A percentile compares a stretch with the other conserved stretches of the same genome.
phyloP scores from a whole-genome alignment of 1,284 basidiomycete species.

The Coriolopsis trogii region DNA sequence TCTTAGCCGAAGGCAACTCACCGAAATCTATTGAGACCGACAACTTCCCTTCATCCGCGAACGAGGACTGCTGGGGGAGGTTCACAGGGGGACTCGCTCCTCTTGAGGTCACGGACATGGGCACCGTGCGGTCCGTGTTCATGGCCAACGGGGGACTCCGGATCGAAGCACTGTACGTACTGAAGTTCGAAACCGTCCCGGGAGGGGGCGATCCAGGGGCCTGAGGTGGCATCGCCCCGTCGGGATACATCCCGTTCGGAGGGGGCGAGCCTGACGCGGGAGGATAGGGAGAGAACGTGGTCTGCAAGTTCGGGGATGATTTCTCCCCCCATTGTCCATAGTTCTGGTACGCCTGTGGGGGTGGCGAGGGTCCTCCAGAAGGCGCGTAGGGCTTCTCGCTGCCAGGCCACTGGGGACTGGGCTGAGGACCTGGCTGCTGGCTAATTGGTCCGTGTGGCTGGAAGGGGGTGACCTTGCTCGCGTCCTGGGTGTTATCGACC shows the following conservation, averaged over 20 bases:
- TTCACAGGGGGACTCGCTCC: slow-evolving; percentile 21
- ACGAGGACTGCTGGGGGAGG: slow-evolving; percentile 23
- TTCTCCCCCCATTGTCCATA: slow-evolving; percentile 34
- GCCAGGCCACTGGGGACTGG: slow-evolving; percentile 25
- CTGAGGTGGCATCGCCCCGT: slow-evolving; percentile 18
- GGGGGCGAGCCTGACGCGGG: slow-evolving; percentile 32
- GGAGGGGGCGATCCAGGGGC: slow-evolving; percentile 13
- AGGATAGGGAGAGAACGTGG: slow-evolving; percentile 20
- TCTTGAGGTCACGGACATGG: slow-evolving; percentile 25
- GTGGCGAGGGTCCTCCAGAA: slow-evolving; percentile 42
- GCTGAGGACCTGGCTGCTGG: slow-evolving; percentile 51
- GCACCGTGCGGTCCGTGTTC: slow-evolving; percentile 24
- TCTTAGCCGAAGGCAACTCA: slow-evolving; percentile 41
- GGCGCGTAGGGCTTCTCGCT: slow-evolving; percentile 42
- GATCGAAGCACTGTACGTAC: background rate
- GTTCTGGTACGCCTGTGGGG: slow-evolving; percentile 43
- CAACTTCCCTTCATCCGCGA: slow-evolving; percentile 63
- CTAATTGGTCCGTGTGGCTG: slow-evolving; percentile 36
- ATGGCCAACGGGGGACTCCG: slow-evolving; percentile 19
- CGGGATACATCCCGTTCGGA: slow-evolving; percentile 24
- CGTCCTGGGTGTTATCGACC: slow-evolving; percentile 25
- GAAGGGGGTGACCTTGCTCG: slow-evolving; percentile 28
- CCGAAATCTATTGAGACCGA: slow-evolving; percentile 82
- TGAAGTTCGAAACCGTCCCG: slow-evolving; percentile 8
- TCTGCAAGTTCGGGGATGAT: slow-evolving; percentile 12